A percentile compares a stretch with the other conserved stretches of the same genome.
These are phyloP conservation scores for Boletus fagicola DNA, from an alignment of 768 basidiomycete species.

Conservation along the genomic window DNA sequence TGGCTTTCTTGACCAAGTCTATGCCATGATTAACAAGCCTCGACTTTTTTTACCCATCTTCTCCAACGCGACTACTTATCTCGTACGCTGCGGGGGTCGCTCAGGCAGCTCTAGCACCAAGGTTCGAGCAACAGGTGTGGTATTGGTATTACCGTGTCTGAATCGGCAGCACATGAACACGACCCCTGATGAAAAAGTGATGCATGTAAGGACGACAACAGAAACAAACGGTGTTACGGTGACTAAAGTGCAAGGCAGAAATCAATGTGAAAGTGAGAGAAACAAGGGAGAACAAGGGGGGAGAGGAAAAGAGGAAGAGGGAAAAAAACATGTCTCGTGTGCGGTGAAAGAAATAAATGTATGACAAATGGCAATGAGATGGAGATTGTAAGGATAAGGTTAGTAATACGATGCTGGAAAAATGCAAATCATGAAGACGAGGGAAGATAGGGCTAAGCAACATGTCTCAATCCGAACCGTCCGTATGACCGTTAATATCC, in stretches of 20 bases:
- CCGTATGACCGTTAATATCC: slow-evolving; percentile 7
- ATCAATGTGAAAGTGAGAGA: background rate
- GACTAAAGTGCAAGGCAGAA: background rate
- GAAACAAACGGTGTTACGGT: too few relatives aligned
- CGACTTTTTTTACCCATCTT: background rate
- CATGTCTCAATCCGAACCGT: slow-evolving; percentile 12
- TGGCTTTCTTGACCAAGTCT: background rate
- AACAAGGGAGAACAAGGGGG: too few relatives aligned
- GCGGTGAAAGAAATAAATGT: background rate
- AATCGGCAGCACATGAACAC: slow-evolving; percentile 8
- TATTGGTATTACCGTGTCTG: slow-evolving; percentile 13
- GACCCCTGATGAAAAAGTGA: slow-evolving; percentile 2
- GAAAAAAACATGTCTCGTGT: background rate
- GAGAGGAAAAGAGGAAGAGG: background rate
- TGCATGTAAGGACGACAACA: slow-evolving; percentile 12
- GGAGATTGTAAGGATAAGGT: slow-evolving; percentile 13
- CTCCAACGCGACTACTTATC: background rate
- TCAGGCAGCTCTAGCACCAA: background rate
- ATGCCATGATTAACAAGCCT: background rate
- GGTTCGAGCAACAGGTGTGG: background rate
- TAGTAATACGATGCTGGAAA: slow-evolving; percentile 19
- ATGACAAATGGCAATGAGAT: background rate
- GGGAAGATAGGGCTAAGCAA: background rate
- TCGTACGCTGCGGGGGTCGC: background rate
- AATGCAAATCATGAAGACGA: slow-evolving; percentile 1